Conservation (phyloP, 2,329 filamentous ascomycete species). For the Blastomyces emzantsi region DNA sequence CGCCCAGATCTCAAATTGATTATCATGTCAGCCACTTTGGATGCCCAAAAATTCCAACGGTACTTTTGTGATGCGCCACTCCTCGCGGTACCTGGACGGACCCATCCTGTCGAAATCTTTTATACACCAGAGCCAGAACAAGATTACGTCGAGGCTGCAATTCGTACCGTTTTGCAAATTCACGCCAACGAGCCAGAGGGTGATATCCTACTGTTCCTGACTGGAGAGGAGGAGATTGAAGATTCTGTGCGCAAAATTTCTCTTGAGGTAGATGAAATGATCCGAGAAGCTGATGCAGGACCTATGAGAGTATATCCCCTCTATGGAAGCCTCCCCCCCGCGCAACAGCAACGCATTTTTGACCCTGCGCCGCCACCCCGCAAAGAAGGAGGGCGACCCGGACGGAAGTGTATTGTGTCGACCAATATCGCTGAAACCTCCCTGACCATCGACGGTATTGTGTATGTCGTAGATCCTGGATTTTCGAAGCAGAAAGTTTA, state of each 20-base stretch:
- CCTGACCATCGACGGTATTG: constrained; percentile 96
- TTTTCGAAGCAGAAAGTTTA: constrained; percentile 99
- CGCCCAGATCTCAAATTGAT: constrained; percentile 92
- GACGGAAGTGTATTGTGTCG: constrained; percentile 87
- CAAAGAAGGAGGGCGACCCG: constrained; percentile 68
- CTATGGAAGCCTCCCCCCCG: constrained; percentile 85
- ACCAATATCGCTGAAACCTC: constrained; percentile 98
- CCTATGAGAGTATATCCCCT: constrained; percentile 86
- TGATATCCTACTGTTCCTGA: constrained; percentile 89
- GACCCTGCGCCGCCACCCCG: constrained; percentile 70
- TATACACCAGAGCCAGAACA: constrained; percentile 94
- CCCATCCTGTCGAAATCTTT: constrained; percentile 94
- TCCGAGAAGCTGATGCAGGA: constrained; percentile 81
- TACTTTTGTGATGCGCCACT: constrained; percentile 95
- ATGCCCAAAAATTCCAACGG: constrained; percentile 94
- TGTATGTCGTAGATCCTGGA: constrained; percentile 97
- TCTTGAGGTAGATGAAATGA: constrained; percentile 84
- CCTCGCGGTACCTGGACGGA: constrained; percentile 87
- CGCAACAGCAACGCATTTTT: constrained; percentile 93
- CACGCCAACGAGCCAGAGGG: constrained; percentile 88
- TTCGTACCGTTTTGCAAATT: constrained; percentile 92
- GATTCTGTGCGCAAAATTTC: constrained; percentile 88
- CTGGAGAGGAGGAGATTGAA: constrained; percentile 97
- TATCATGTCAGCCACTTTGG: constrained; percentile 96
- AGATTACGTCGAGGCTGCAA: constrained; percentile 92